These are phyloP conservation scores for Syzygium malaccense DNA, from an alignment of 441 rosid species.

Conservation along the genomic window DNA sequence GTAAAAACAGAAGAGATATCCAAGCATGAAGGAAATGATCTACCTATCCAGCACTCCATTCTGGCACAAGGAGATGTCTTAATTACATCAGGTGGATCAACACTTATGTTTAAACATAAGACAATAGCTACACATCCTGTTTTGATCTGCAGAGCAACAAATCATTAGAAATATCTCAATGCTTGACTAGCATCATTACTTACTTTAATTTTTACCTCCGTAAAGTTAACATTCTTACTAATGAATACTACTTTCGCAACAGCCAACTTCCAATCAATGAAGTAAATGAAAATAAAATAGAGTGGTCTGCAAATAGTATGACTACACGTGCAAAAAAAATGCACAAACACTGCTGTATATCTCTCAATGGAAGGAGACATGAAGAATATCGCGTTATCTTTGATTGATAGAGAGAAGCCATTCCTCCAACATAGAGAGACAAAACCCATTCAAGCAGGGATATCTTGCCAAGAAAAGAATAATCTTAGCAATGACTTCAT, in stretches of 20 bases:
- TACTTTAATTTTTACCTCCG: not conserved
- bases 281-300: not conserved
- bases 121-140: constrained; percentile 97
- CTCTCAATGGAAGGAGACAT: not conserved
- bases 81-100: constrained; percentile 99
- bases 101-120: constrained; percentile 92
- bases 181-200: not conserved
- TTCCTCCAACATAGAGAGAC: not conserved
- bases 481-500: not conserved
- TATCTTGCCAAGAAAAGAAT: not conserved
- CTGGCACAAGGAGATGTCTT: constrained; percentile 99
- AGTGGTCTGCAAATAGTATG: not conserved
- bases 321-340: not conserved
- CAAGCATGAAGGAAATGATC: not conserved
- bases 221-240: not conserved
- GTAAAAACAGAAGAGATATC: not conserved
- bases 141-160: constrained; percentile 70
- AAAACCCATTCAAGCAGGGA: not conserved
- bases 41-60: constrained; percentile 99
- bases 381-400: not conserved
- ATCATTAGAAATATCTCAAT: not conserved
- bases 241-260: not conserved
- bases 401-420: not conserved
- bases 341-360: not conserved
- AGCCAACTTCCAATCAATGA: not conserved